Conservation (phyloP, 2,329 filamentous ascomycete genomes). For the Colletotrichum sp. region DNA sequence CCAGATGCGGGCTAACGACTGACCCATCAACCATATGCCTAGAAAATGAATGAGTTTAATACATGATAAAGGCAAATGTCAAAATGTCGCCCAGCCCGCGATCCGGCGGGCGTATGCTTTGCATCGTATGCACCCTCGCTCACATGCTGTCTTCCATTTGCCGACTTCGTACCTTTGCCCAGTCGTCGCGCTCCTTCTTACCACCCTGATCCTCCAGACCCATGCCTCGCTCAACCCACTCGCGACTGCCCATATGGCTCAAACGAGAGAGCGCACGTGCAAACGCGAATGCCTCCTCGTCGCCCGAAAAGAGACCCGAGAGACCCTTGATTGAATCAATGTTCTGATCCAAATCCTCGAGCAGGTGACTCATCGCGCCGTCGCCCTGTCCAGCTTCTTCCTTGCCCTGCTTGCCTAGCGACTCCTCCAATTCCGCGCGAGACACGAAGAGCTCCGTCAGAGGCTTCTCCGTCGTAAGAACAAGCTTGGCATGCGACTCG, state of each 20-base stretch:
- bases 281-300: constrained; percentile 97
- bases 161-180: constrained; percentile 68
- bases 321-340: constrained; percentile 80
- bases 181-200: constrained; percentile 68
- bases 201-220: constrained; percentile 69
- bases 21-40: not conserved
- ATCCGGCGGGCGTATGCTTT: not conserved
- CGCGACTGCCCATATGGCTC: constrained; percentile 89
- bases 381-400: constrained; percentile 48
- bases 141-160: constrained; percentile 74
- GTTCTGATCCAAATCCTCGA: constrained; percentile 87
- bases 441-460: constrained; percentile 87
- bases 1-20: not conserved
- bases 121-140: constrained; percentile 18
- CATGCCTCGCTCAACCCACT: constrained; percentile 90
- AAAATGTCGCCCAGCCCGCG: not conserved
- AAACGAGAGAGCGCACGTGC: constrained; percentile 84
- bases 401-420: constrained; percentile 47
- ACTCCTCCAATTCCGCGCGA: constrained; percentile 69
- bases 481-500: constrained; percentile 90
- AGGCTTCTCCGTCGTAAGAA: constrained; percentile 87
- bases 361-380: constrained; percentile 77
- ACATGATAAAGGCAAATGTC: not conserved
- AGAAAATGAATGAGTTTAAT: not conserved
- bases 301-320: constrained; percentile 86